These are phyloP conservation scores for Dittrichia graveolens DNA, from an alignment of 129 eudicot genomes.

Conservation along the genomic window DNA sequence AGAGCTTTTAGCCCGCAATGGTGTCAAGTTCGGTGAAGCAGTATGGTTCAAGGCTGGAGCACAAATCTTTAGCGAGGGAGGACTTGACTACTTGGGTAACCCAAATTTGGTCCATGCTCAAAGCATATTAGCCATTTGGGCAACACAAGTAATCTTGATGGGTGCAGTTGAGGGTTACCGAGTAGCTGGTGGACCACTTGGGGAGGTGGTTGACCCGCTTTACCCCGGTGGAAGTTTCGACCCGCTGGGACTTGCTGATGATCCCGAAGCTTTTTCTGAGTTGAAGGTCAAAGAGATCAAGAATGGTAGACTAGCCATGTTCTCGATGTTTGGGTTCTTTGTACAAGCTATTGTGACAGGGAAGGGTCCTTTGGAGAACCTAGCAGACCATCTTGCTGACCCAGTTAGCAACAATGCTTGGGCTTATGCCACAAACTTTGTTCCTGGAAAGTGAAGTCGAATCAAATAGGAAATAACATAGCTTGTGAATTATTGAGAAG, in stretches of 20 bases:
- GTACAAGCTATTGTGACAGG: slow-evolving; percentile 27
- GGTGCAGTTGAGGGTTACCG: slow-evolving; percentile 20
- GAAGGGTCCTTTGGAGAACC: slow-evolving; percentile 30
- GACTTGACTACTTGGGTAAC: slow-evolving; percentile 27
- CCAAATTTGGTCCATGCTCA: slow-evolving; percentile 25
- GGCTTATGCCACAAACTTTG: slow-evolving; percentile 28
- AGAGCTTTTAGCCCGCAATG: not conserved
- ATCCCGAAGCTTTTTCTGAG: slow-evolving; percentile 25
- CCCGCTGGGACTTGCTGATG: slow-evolving; percentile 29
- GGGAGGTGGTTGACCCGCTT: slow-evolving; percentile 18
- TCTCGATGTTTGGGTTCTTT: slow-evolving; percentile 27
- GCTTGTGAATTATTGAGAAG: not conserved
- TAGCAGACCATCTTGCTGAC: slow-evolving; percentile 14
- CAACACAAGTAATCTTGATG: slow-evolving; percentile 23
- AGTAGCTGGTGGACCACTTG: slow-evolving; percentile 20
- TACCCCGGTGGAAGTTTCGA: slow-evolving; percentile 32
- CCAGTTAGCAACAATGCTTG: slow-evolving; percentile 29
- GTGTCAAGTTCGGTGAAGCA: not conserved
- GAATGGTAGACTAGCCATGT: slow-evolving; percentile 25
- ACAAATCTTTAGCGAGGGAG: not conserved
- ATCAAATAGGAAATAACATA: not conserved
- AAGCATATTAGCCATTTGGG: slow-evolving; percentile 5
- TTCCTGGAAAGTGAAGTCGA: slow-evolving; percentile 9
- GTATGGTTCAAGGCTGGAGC: slow-evolving; percentile 11
- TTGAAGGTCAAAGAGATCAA: slow-evolving; percentile 18